These are phyloP conservation scores for Cryptococcus sp. DNA, from an alignment of 1,284 basidiomycete species.

Conservation along the genomic window DNA sequence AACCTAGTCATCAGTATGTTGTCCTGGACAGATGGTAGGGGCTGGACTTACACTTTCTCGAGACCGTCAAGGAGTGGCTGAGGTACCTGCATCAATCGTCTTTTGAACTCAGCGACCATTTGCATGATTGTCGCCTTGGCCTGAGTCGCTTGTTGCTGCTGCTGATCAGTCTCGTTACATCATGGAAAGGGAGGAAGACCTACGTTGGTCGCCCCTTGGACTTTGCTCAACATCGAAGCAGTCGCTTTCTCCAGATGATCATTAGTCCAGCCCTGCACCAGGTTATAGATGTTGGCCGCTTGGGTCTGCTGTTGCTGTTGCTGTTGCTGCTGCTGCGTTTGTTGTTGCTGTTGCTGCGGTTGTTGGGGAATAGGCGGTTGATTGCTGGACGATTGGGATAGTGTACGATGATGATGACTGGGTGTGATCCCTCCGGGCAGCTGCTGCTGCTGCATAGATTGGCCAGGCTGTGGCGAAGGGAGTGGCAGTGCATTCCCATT, in stretches of 20 bases:
- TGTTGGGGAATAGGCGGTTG: neutral
- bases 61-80: neutral
- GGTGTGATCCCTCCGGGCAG: neutral
- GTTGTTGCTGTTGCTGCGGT: neutral
- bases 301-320: neutral
- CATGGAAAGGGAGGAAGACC: neutral
- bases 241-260: neutral
- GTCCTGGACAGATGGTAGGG: neutral
- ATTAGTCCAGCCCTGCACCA: neutral
- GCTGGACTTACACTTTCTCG: neutral
- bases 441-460: neutral
- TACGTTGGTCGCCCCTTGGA: neutral
- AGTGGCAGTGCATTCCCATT: conserved; percentile 7
- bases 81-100: neutral
- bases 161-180: neutral
- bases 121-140: conserved; percentile 5
- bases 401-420: neutral
- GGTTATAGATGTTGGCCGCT: neutral
- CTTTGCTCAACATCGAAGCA: neutral
- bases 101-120: conserved; percentile 2
- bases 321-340: neutral
- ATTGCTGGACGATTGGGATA: neutral
- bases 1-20: neutral
- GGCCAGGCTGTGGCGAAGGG: conserved; percentile 11
- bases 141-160: neutral